phyloP scores from a whole-genome alignment of 73 alveolate genomes.

The Paramecium sexaurelia region DNA sequence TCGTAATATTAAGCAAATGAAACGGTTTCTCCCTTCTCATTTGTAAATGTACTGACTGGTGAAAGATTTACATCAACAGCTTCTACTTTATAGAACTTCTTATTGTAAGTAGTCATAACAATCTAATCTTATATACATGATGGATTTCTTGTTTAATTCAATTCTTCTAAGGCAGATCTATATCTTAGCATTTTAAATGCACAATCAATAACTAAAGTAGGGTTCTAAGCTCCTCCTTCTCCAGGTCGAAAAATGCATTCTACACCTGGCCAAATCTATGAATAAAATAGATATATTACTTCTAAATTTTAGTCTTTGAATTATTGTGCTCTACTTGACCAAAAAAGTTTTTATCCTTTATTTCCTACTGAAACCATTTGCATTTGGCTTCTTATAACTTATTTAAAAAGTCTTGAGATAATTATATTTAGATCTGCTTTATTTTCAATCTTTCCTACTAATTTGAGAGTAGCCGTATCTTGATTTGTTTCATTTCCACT shows the following conservation, averaged over 20 bases:
- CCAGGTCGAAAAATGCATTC: slow-evolving; percentile 8
- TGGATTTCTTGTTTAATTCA: background rate
- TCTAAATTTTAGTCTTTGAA: background rate
- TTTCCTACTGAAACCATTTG: slow-evolving; percentile 38
- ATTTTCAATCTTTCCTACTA: background rate
- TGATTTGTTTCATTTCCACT: background rate
- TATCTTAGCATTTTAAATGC: slow-evolving; percentile 31
- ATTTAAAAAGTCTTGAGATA: slow-evolving; percentile 11
- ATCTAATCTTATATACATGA: slow-evolving; percentile 24
- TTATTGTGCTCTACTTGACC: background rate
- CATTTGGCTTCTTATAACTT: background rate
- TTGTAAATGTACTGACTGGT: slow-evolving; percentile 15
- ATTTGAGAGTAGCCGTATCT: background rate
- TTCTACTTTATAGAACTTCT: slow-evolving; percentile 62
- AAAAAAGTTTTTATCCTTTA: slow-evolving; percentile 40
- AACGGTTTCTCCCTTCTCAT: slow-evolving; percentile 43
- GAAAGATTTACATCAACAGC: slow-evolving; percentile 58
- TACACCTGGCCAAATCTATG: slow-evolving; percentile 57
- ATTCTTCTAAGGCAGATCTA: slow-evolving; percentile 51
- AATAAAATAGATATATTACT: background rate
- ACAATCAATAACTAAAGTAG: slow-evolving; percentile 12
- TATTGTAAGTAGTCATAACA: slow-evolving; percentile 67
- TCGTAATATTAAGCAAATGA: background rate
- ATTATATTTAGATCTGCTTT: background rate
- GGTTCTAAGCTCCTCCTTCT: slow-evolving; percentile 19